Evolutionary conservation across 1,284 basidiomycete species (phyloP).

Genomic region (Cutaneotrichosporon mucoides): DNA sequence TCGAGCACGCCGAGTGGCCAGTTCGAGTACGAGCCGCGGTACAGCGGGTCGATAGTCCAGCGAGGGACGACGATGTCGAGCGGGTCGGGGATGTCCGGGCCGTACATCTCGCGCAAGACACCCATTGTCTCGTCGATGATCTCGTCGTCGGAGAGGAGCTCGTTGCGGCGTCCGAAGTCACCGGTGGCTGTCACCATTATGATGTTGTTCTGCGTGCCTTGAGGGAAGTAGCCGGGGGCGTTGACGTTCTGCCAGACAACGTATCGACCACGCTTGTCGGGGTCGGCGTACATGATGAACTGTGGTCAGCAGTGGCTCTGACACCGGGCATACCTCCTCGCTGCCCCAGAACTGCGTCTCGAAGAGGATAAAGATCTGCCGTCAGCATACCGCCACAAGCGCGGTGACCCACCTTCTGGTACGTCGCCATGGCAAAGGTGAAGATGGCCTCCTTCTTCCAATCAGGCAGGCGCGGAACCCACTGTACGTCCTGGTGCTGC

Average conservation of each 20-base stretch:
- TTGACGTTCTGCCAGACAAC: slow-evolving; percentile 68
- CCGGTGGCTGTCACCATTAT: slow-evolving; percentile 65
- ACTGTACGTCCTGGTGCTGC: slow-evolving; percentile 60
- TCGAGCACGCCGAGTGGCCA: slow-evolving; percentile 53
- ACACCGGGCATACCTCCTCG: slow-evolving; percentile 53
- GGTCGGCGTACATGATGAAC: slow-evolving; percentile 63
- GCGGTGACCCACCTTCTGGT: slow-evolving; percentile 53
- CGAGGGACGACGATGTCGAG: slow-evolving; percentile 57
- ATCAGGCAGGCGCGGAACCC: slow-evolving; percentile 57
- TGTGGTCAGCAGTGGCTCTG: slow-evolving; percentile 28
- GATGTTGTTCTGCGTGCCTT: slow-evolving; percentile 44
- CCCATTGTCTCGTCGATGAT: slow-evolving; percentile 57
- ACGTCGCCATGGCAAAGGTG: slow-evolving; percentile 62
- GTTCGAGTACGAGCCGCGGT: slow-evolving; percentile 64
- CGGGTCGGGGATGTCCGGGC: slow-evolving; percentile 55
- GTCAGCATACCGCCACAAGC: no score
- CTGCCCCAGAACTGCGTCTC: slow-evolving; percentile 65
- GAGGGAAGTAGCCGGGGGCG: slow-evolving; percentile 58
- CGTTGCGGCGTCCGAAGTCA: slow-evolving; percentile 53
- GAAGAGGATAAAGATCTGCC: slow-evolving; percentile 61
- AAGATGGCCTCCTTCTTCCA: slow-evolving; percentile 66
- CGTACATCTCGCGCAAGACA: slow-evolving; percentile 59
- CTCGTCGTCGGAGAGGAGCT: slow-evolving; percentile 53
- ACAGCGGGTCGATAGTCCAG: slow-evolving; percentile 59
- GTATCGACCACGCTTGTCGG: slow-evolving; percentile 59